Evolutionary conservation across 2,329 filamentous ascomycete genomes (phyloP).

Genomic region (Fusarium decemcellulare): DNA sequence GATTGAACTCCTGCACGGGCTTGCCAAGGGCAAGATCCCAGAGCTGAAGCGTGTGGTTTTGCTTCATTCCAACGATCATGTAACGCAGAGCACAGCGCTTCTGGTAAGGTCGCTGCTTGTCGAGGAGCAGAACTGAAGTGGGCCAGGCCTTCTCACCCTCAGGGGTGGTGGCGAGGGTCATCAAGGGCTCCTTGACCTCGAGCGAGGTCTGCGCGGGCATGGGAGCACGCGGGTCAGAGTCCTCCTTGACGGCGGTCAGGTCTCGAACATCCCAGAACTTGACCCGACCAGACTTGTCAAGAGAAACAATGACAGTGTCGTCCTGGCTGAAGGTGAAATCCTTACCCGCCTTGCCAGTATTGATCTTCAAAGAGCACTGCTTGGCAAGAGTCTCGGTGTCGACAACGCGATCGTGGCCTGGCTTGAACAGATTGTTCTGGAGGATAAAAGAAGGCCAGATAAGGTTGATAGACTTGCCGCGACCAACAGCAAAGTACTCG

Average conservation of each 20-base stretch:
- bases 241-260: conserved; percentile 71
- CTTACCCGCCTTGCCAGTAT: conserved; percentile 97
- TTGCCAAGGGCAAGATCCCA: conserved; percentile 98
- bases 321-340: conserved; percentile 99
- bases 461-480: conserved; percentile 96
- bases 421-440: conserved; percentile 74
- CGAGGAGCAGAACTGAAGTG: conserved; percentile 94
- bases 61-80: conserved; percentile 97
- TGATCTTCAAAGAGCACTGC: conserved; percentile 92
- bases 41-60: conserved; percentile 97
- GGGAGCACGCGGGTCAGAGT: conserved; percentile 64
- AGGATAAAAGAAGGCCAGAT: conserved; percentile 78
- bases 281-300: conserved; percentile 96
- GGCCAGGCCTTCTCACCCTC: conserved; percentile 96
- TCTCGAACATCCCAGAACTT: conserved; percentile 98
- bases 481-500: conserved; percentile 94
- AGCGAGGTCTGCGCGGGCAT: conserved; percentile 71
- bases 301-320: conserved; percentile 91
- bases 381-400: conserved; percentile 90
- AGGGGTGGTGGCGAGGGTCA: conserved; percentile 88
- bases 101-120: conserved; percentile 94
- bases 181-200: conserved; percentile 87
- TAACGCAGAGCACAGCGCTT: conserved; percentile 93
- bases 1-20: conserved; percentile 95
- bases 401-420: conserved; percentile 77